Percentiles rank a stretch among this genome's conserved stretches.
phyloP scores from a whole-genome alignment of 1,284 basidiomycete genomes.

The Ustilago tritici region DNA sequence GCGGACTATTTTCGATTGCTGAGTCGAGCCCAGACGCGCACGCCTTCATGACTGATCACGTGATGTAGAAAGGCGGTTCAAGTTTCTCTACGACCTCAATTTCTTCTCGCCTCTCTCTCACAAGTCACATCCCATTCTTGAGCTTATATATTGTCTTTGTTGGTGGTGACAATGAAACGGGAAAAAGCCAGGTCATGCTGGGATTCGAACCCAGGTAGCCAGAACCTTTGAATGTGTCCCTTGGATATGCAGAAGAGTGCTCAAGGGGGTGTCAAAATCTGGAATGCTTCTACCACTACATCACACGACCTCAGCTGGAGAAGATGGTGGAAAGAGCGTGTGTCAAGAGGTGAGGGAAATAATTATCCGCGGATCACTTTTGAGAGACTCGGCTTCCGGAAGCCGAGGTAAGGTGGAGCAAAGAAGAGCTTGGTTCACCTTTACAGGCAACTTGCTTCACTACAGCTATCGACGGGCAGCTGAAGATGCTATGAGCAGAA shows the following conservation, averaged over 20 bases:
- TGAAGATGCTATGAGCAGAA: not conserved
- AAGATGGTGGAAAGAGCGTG: not conserved
- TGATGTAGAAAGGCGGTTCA: not conserved
- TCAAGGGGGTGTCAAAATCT: conserved; percentile 10
- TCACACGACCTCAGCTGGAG: conserved; percentile 19
- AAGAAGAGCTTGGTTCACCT: not conserved
- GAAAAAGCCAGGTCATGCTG: conserved; percentile 33
- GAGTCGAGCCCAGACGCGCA: too few relatives aligned
- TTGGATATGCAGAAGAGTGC: not conserved
- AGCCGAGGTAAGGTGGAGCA: not conserved
- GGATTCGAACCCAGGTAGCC: conserved; percentile 46
- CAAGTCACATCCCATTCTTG: not conserved
- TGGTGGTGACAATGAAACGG: not conserved
- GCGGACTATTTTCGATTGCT: too few relatives aligned
- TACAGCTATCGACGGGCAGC: conserved; percentile 1
- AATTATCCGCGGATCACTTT: not conserved
- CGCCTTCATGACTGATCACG: not conserved
- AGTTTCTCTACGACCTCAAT: not conserved
- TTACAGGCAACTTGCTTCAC: not conserved
- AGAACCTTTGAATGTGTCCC: conserved; percentile 16
- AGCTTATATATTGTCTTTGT: not conserved
- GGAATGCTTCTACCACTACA: conserved; percentile 32
- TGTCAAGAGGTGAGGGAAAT: not conserved
- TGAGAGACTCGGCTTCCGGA: not conserved
- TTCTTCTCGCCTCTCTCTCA: not conserved